A percentile compares a stretch with the other conserved stretches of the same genome.
Evolutionary conservation across 169 alveolate genomes (phyloP).

Genomic region (Sarcocystis neurona): DNA sequence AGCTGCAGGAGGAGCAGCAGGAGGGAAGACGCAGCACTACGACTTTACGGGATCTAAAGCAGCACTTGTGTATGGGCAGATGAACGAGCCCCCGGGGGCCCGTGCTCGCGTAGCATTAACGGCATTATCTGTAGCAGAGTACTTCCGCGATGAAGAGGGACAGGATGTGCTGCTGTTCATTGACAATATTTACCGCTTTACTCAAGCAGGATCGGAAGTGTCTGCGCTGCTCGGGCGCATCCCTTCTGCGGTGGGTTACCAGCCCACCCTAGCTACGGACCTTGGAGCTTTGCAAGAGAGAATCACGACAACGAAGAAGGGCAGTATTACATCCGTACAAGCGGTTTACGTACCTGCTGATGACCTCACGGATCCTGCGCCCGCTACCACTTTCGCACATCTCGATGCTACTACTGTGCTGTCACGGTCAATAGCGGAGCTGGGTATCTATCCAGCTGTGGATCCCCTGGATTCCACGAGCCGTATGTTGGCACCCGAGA

Average conservation of each 20-base stretch:
- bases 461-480: constrained; percentile 97
- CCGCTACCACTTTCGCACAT: constrained; percentile 98
- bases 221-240: constrained; percentile 96
- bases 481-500: constrained; percentile 87
- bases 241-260: constrained; percentile 98
- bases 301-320: constrained; percentile 96
- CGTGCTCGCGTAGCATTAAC: constrained; percentile 97
- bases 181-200: constrained; percentile 96
- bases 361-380: constrained; percentile 98
- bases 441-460: constrained; percentile 98
- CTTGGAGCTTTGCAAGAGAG: constrained; percentile 96
- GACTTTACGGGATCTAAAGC: constrained; percentile 94
- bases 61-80: constrained; percentile 97
- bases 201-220: constrained; percentile 97
- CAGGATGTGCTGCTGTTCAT: constrained; percentile 94
- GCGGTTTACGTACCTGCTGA: constrained; percentile 99
- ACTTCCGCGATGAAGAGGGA: constrained; percentile 97
- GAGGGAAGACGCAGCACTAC: constrained; percentile 72
- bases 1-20: constrained; percentile 62
- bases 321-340: constrained; percentile 97
- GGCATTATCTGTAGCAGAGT: constrained; percentile 97
- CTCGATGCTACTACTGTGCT: constrained; percentile 97
- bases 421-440: constrained; percentile 92
- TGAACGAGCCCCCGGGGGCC: constrained; percentile 99
- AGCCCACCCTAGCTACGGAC: constrained; percentile 98